A percentile compares a stretch with the other conserved stretches of the same genome.
Conservation (phyloP, 2,329 filamentous ascomycete genomes). For the Endoconidiophora polonica region DNA sequence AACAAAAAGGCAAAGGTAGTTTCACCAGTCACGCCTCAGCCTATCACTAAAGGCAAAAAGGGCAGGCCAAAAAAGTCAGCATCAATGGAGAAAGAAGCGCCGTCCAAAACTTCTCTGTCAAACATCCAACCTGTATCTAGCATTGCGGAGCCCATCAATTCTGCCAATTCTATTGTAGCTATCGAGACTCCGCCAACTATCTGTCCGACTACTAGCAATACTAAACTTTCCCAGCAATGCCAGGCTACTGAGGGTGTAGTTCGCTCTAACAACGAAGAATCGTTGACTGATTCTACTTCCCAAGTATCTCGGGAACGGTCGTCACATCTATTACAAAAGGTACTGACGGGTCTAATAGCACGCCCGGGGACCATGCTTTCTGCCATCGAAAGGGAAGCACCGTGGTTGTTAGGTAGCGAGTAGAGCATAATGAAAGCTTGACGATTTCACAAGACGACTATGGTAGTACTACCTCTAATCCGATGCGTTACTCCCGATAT, state of each 20-base stretch:
- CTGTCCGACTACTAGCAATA: too few species aligned
- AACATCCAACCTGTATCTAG: neutral
- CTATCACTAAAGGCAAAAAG: neutral
- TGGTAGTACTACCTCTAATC: neutral
- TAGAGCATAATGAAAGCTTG: too few species aligned
- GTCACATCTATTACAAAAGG: neutral
- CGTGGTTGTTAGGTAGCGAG: slow-evolving; percentile 3
- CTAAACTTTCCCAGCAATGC: too few species aligned
- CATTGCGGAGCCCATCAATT: neutral
- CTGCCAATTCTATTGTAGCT: neutral
- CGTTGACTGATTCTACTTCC: too few species aligned
- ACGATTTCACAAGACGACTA: neutral
- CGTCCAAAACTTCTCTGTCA: neutral
- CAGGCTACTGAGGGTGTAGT: too few species aligned
- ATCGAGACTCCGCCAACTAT: too few species aligned
- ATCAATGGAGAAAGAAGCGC: neutral
- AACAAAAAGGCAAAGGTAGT: neutral
- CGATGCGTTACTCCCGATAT: neutral
- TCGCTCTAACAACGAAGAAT: too few species aligned
- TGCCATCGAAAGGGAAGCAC: slow-evolving; percentile 4
- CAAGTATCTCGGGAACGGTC: neutral
- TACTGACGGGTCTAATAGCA: neutral
- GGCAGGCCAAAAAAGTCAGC: neutral
- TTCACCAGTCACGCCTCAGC: neutral
- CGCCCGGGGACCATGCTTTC: neutral